Evolutionary conservation across 2,329 filamentous ascomycete genomes (phyloP).

Genomic region (Pseudocercospora eumusae): DNA sequence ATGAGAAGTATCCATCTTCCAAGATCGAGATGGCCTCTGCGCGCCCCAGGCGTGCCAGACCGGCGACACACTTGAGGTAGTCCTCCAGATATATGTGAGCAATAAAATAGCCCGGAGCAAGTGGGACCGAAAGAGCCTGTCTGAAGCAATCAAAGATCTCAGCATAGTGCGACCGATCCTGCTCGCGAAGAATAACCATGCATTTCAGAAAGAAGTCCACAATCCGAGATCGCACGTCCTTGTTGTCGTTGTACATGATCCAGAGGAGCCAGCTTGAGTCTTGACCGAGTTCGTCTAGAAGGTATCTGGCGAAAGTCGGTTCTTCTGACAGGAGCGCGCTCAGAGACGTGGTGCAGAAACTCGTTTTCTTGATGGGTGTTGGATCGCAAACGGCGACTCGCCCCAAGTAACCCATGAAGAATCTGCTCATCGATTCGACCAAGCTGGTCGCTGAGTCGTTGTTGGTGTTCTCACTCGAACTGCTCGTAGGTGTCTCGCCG

Average conservation of each 20-base stretch:
- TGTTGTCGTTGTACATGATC: slow-evolving; percentile 19
- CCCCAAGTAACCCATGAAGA: slow-evolving; percentile 19
- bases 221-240: slow-evolving; percentile 14
- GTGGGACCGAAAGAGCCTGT: slow-evolving; percentile 18
- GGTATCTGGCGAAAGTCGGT: slow-evolving; percentile 6
- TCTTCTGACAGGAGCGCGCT: slow-evolving; percentile 15
- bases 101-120: slow-evolving; percentile 5
- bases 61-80: slow-evolving; percentile 23
- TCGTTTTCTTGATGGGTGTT: slow-evolving; percentile 18
- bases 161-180: slow-evolving; percentile 17
- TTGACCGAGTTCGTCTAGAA: slow-evolving; percentile 16
- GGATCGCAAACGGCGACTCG: slow-evolving; percentile 22
- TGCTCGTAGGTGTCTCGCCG: neutral
- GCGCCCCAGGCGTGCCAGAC: slow-evolving; percentile 21
- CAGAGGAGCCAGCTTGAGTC: slow-evolving; percentile 18
- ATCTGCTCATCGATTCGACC: slow-evolving; percentile 9
- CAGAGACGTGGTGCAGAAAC: slow-evolving; percentile 10
- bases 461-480: neutral
- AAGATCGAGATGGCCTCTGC: slow-evolving; percentile 25
- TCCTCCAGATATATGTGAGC: slow-evolving; percentile 19
- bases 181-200: slow-evolving; percentile 18
- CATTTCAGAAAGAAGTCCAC: slow-evolving; percentile 21
- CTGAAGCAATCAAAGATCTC: slow-evolving; percentile 18
- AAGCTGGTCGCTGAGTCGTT: slow-evolving; percentile 1
- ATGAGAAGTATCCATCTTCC: slow-evolving; percentile 26